Base-by-base conservation (phyloP, 306 rosid species). In the Quercus variabilis region DNA sequence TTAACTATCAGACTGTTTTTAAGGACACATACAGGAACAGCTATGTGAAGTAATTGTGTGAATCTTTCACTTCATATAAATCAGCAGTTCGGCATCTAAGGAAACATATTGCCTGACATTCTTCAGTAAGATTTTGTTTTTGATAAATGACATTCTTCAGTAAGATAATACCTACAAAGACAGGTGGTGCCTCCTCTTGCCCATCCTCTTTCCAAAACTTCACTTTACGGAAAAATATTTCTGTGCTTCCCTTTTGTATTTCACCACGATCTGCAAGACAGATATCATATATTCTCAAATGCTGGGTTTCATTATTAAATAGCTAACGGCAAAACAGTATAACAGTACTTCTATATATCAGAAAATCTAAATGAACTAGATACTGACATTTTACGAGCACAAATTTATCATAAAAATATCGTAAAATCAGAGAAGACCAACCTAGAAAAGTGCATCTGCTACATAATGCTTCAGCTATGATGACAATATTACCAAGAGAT, bases 131-230 rank as follows among this genome's bases (percentile, higher is more conserved):
- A 91, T 92, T 23, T 23, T 23, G 23, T 23, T 23, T 23, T 23
- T 23, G 23, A 23, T 23, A 23, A 23, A 23, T 73, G 79, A 83
- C 82, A 71, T 78, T 78, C 80, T 86, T 87, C 81, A 72, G 89
- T 85, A 88, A 86, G 84, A 91, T 92, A 90, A 92, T 89, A 92
- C 97, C 94, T 89, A 92, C 96, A 92, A 92, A 92, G 94, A 92
- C 88, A 92, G 97, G 97, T 46, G 97, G 97, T 76, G 97, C 96
- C 78, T 93, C 97, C 83, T 87, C 89, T 83, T 89, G 82, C 60
- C 89, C 94, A 4, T 87, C 97, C 35, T 93, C 97, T 82, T 86
- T 91, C 97, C 97, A 93, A 78, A 93, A 93, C 80, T 91, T 93
- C 49, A 91, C 96, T 83, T 89, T 93, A 70, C 97, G 88, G 80